phyloP scores from a whole-genome alignment of 768 basidiomycete species.

The Russula earlei region DNA sequence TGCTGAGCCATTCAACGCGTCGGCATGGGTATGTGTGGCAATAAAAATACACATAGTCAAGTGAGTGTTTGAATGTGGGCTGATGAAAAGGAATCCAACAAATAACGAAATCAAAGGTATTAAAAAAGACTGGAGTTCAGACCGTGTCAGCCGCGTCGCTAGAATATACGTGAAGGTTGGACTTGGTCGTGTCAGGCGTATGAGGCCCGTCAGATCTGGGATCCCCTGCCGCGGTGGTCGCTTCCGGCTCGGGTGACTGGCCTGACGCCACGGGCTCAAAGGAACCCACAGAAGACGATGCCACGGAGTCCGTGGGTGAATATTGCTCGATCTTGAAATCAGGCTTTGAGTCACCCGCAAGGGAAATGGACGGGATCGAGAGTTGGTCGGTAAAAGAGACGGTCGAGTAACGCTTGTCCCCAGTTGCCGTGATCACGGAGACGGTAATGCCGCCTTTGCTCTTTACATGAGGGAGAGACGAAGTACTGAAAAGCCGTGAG shows the following conservation, averaged over 20 bases:
- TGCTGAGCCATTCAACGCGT: not conserved
- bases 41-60: conserved; percentile 6
- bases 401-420: not conserved
- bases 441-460: not conserved
- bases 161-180: not conserved
- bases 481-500: not conserved
- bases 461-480: not conserved
- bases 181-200: not conserved
- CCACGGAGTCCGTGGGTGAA: not conserved
- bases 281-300: not conserved
- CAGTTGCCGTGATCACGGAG: not conserved
- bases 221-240: not conserved
- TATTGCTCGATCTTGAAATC: not conserved
- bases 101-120: too few species aligned
- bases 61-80: not conserved
- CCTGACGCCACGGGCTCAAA: not conserved
- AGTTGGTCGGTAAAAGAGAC: conserved; percentile 5
- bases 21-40: not conserved
- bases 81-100: not conserved
- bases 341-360: not conserved
- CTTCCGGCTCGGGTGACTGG: not conserved
- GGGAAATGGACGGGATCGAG: conserved; percentile 7
- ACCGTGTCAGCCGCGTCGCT: not conserved
- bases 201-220: not conserved
- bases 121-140: too few species aligned